Conservation (phyloP, 306 rosid species). For the Prunus salicina region DNA sequence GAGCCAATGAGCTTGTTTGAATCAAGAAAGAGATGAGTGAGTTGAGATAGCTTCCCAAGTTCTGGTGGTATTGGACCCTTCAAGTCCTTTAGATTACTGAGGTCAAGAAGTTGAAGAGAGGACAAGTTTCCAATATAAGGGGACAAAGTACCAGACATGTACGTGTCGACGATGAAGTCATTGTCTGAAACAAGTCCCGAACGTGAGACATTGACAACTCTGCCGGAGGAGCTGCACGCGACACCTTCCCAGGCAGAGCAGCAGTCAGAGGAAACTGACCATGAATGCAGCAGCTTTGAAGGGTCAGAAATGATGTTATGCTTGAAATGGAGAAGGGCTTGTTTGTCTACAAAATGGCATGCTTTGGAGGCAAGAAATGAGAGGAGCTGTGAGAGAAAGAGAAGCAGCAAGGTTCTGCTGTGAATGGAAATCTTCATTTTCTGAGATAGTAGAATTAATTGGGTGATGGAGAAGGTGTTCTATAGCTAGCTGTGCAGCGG, state of each 20-base stretch:
- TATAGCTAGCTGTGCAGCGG: not conserved
- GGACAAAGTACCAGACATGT: slow-evolving; percentile 51
- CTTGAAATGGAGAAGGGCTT: slow-evolving; percentile 56
- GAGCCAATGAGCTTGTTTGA: slow-evolving; percentile 45
- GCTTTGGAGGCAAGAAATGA: slow-evolving; percentile 28
- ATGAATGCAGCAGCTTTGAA: slow-evolving; percentile 42
- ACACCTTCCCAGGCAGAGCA: slow-evolving; percentile 63
- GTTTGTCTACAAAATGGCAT: slow-evolving; percentile 45
- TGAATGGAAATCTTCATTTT: slow-evolving; percentile 22
- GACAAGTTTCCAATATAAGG: slow-evolving; percentile 69
- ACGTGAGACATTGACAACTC: slow-evolving; percentile 47
- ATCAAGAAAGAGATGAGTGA: slow-evolving; percentile 43
- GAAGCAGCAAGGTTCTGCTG: slow-evolving; percentile 15
- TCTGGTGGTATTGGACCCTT: slow-evolving; percentile 53
- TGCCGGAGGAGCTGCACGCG: slow-evolving; percentile 43
- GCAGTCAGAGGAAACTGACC: slow-evolving; percentile 56
- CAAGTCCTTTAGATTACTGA: slow-evolving; percentile 45
- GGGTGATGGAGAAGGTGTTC: not conserved
- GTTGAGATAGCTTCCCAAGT: slow-evolving; percentile 34
- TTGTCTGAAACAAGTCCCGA: slow-evolving; percentile 22
- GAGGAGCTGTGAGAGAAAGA: slow-evolving; percentile 17
- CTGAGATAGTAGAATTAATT: not conserved
- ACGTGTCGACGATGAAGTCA: slow-evolving; percentile 43
- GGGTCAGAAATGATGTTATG: slow-evolving; percentile 48
- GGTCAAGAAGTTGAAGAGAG: slow-evolving; percentile 41